These are phyloP conservation scores for Phytophthora litchii DNA, from an alignment of 352 stramenopile genomes.

Conservation along the genomic window DNA sequence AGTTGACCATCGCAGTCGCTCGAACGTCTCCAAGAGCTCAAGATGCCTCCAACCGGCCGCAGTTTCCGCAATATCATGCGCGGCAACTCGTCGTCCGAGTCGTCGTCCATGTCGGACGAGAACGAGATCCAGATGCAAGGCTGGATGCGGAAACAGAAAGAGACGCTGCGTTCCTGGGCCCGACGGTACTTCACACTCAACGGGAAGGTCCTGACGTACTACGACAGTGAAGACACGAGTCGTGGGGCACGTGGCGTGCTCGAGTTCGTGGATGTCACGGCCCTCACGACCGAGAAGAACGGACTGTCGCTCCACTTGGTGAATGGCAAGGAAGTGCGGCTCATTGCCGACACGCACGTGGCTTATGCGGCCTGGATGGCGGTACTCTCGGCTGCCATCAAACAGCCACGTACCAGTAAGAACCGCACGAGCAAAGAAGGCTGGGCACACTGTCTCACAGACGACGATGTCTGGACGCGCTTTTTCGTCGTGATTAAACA, in stretches of 20 bases:
- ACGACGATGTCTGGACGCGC: conserved; percentile 74
- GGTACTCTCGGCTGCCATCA: conserved; percentile 67
- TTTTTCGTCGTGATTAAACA: conserved; percentile 81
- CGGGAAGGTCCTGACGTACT: conserved; percentile 78
- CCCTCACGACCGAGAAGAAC: conserved; percentile 79
- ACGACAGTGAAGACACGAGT: conserved; percentile 78
- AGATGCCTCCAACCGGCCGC: conserved; percentile 58
- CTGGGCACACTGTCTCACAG: conserved; percentile 77
- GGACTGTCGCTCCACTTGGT: conserved; percentile 71
- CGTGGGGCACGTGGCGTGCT: conserved; percentile 63
- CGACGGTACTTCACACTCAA: conserved; percentile 78
- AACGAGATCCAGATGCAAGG: conserved; percentile 81
- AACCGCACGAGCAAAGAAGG: conserved; percentile 72
- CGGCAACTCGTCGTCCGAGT: conserved; percentile 60
- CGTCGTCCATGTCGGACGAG: conserved; percentile 63
- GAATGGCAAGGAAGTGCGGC: conserved; percentile 70
- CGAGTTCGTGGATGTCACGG: conserved; percentile 72
- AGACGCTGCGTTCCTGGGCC: conserved; percentile 72
- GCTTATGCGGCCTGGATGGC: conserved; percentile 82
- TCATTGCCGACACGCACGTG: conserved; percentile 82
- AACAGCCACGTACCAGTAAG: conserved; percentile 51
- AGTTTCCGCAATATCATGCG: conserved; percentile 72
- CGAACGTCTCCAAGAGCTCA: not conserved
- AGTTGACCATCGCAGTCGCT: conserved; percentile 12
- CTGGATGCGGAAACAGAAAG: conserved; percentile 88